Conservation (phyloP, 805 yeast species). For the Yarrowia deformans region DNA sequence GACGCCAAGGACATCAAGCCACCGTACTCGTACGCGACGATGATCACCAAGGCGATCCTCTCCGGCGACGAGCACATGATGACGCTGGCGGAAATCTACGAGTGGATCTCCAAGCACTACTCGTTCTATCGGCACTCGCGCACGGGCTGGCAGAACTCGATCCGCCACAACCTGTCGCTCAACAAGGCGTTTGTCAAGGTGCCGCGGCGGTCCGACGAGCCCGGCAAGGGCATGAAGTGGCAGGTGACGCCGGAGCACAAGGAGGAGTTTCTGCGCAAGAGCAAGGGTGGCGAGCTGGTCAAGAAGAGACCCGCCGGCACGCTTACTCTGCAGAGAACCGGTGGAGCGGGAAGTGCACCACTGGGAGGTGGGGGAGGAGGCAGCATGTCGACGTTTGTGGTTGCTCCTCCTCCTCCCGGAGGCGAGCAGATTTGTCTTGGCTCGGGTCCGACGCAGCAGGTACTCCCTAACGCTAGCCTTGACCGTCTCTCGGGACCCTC, state of each 20-base stretch:
- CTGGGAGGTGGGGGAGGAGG: too few relatives aligned
- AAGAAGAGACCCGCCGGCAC: constrained; percentile 40
- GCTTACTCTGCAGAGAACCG: constrained; percentile 32
- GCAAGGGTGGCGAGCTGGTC: constrained; percentile 64
- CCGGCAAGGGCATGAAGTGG: constrained; percentile 99
- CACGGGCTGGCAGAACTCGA: constrained; percentile 98
- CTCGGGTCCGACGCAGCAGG: not conserved
- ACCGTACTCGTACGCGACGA: constrained; percentile 95
- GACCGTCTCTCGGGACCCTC: not conserved
- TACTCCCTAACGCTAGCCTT: too few relatives aligned
- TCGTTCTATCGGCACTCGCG: constrained; percentile 91
- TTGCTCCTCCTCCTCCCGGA: constrained; percentile 32
- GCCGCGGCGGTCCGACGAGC: constrained; percentile 93
- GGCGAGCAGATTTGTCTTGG: constrained; percentile 36
- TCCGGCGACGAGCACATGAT: constrained; percentile 87
- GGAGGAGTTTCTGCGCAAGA: constrained; percentile 81
- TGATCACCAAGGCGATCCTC: constrained; percentile 96
- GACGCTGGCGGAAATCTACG: constrained; percentile 89
- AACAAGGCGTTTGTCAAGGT: constrained; percentile 98
- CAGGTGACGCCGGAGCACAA: constrained; percentile 86
- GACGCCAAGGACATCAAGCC: constrained; percentile 95
- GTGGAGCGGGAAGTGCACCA: too few relatives aligned
- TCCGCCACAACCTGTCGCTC: constrained; percentile 90
- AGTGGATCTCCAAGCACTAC: constrained; percentile 85
- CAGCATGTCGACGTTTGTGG: constrained; percentile 30